These are phyloP conservation scores for Oropetium thomaeum DNA, from an alignment of 176 grass and related monocot species.

Conservation along the genomic window DNA sequence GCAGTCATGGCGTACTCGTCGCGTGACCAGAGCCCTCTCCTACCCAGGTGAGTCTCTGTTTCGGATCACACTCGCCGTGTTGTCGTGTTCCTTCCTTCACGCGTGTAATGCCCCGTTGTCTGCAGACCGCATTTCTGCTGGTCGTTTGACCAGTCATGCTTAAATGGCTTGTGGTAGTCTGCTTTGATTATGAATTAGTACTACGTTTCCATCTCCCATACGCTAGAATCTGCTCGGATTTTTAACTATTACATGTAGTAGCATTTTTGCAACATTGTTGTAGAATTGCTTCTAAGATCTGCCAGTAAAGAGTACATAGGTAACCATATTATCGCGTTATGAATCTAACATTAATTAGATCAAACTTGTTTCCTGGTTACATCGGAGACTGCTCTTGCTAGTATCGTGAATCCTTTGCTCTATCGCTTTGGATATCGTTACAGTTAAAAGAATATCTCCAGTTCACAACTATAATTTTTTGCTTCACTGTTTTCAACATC, in stretches of 20 bases:
- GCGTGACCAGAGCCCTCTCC: conserved; percentile 59
- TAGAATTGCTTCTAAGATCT: not conserved
- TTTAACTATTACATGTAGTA: not conserved
- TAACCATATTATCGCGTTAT: not conserved
- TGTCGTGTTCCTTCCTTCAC: not conserved
- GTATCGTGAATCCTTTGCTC: not conserved
- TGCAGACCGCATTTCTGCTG: not conserved
- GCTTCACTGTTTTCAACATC: not conserved
- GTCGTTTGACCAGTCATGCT: not conserved
- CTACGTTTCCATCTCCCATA: not conserved
- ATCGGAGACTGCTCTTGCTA: not conserved
- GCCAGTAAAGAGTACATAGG: not conserved
- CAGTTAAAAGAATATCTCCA: too few relatives aligned
- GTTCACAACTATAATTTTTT: too few relatives aligned
- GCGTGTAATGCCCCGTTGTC: too few relatives aligned
- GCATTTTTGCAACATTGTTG: not conserved
- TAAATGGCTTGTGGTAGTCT: not conserved
- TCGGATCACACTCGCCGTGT: not conserved
- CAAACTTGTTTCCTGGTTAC: too few relatives aligned
- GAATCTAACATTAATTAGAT: not conserved
- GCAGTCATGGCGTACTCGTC: conserved; percentile 44
- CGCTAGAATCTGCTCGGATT: not conserved
- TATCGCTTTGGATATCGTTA: too few relatives aligned
- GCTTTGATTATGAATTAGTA: not conserved
- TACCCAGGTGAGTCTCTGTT: conserved; percentile 46